Conservation (phyloP, 768 basidiomycete species). For the Cantharellus cinnabarinus region DNA sequence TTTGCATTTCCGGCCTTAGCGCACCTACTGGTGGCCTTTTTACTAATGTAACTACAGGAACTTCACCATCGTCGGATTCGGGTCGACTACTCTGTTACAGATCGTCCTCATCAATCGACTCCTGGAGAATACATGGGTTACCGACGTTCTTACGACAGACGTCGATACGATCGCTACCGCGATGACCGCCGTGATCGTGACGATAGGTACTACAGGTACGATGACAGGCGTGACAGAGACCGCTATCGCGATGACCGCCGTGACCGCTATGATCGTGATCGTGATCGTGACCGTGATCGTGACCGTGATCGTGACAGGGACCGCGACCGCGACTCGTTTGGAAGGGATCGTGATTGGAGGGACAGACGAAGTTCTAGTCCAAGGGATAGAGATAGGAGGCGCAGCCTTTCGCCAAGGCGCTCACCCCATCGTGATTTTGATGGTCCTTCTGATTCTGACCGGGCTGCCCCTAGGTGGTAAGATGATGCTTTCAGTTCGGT, state of each 20-base stretch:
- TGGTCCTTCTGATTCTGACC: no score
- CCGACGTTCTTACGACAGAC: slow-evolving; percentile 27
- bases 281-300: not conserved
- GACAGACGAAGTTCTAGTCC: not conserved
- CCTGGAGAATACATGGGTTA: slow-evolving; percentile 98
- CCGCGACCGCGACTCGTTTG: slow-evolving; percentile 9
- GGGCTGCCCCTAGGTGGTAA: no score
- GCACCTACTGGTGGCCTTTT: not conserved
- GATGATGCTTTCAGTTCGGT: no score
- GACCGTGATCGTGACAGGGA: slow-evolving; percentile 3
- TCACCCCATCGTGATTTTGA: no score
- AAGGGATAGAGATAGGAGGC: not conserved
- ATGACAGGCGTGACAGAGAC: slow-evolving; percentile 14
- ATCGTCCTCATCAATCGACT: slow-evolving; percentile 84
- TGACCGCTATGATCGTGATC: slow-evolving; percentile 3
- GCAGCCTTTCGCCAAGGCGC: no score
- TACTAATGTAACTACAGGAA: slow-evolving; percentile 29
- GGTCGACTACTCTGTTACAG: slow-evolving; percentile 91
- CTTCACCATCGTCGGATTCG: slow-evolving; percentile 90
- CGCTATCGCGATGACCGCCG: slow-evolving; percentile 14
- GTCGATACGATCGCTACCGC: slow-evolving; percentile 23
- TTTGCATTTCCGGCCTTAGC: not conserved
- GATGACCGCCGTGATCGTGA: slow-evolving; percentile 20
- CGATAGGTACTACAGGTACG: slow-evolving; percentile 19
- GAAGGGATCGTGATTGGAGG: slow-evolving; percentile 14